phyloP scores from a whole-genome alignment of 305 asterid genomes.

The Solanum hybrid region DNA sequence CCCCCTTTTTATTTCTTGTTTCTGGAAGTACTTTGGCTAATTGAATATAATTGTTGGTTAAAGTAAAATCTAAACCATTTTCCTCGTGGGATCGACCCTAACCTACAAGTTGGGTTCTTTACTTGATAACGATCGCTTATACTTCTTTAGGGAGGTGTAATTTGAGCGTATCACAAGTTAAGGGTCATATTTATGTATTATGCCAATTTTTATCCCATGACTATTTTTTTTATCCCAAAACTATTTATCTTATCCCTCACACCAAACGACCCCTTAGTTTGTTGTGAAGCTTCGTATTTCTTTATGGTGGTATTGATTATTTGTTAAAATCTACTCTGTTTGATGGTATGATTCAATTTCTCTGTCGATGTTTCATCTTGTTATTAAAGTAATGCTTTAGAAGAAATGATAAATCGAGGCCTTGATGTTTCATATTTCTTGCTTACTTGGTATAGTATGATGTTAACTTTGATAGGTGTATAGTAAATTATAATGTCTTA shows the following conservation, averaged over 20 bases:
- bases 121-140: too few relatives aligned
- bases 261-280: neutral
- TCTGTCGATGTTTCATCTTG: neutral
- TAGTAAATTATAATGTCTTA: neutral
- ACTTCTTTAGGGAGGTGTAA: too few relatives aligned
- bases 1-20: too few relatives aligned
- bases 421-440: neutral
- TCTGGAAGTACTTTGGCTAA: too few relatives aligned
- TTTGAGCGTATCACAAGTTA: too few relatives aligned
- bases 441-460: neutral
- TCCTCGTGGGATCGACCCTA: too few relatives aligned
- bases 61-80: too few relatives aligned
- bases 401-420: neutral
- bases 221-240: neutral
- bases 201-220: too few relatives aligned
- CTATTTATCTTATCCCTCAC: neutral
- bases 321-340: neutral
- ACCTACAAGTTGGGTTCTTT: too few relatives aligned
- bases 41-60: too few relatives aligned
- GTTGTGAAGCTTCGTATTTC: neutral
- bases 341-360: neutral
- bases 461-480: neutral
- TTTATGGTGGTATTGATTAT: neutral
- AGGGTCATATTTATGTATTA: too few relatives aligned
- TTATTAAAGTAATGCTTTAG: neutral